A percentile compares a stretch with the other conserved stretches of the same genome.
Evolutionary conservation across 768 basidiomycete species (phyloP).

Genomic region (Trametes sanguinea): DNA sequence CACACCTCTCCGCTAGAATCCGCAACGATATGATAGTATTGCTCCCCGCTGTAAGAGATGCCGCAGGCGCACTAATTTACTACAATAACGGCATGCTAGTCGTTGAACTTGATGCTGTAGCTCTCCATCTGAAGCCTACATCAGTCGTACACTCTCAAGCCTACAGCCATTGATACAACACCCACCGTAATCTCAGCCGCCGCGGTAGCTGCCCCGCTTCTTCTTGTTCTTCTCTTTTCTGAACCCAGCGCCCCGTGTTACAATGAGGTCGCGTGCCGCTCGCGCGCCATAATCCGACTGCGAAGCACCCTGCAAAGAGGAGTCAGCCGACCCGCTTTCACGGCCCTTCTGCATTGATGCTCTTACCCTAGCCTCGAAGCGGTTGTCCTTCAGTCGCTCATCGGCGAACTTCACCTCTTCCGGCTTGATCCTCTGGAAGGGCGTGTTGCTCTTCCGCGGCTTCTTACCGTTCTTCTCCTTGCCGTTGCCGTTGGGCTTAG

Average conservation of each 20-base stretch:
- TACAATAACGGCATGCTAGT: conserved; percentile 31
- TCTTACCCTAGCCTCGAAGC: conserved; percentile 77
- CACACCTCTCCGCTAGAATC: neutral
- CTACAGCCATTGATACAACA: conserved; percentile 1
- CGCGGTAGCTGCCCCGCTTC: conserved; percentile 91
- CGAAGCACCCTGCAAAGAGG: conserved; percentile 52
- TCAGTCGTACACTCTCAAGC: neutral
- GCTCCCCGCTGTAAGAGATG: no score
- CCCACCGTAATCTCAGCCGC: conserved; percentile 93
- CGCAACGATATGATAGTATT: neutral
- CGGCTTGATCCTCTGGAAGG: conserved; percentile 80
- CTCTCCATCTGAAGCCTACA: conserved; percentile 58
- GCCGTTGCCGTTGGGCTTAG: conserved; percentile 11
- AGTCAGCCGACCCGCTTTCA: neutral
- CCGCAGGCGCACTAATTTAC: neutral
- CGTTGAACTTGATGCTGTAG: conserved; percentile 85
- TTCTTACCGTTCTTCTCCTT: conserved; percentile 31
- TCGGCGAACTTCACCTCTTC: conserved; percentile 55
- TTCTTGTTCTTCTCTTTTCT: conserved; percentile 99
- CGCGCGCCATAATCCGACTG: conserved; percentile 84
- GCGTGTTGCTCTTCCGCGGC: conserved; percentile 49
- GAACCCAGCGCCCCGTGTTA: conserved; percentile 93
- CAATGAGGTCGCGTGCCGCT: conserved; percentile 85
- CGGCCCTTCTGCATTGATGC: neutral
- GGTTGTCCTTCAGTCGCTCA: conserved; percentile 63